Conservation (phyloP, 2,329 filamentous ascomycete genomes). For the Didymella lethalis region DNA sequence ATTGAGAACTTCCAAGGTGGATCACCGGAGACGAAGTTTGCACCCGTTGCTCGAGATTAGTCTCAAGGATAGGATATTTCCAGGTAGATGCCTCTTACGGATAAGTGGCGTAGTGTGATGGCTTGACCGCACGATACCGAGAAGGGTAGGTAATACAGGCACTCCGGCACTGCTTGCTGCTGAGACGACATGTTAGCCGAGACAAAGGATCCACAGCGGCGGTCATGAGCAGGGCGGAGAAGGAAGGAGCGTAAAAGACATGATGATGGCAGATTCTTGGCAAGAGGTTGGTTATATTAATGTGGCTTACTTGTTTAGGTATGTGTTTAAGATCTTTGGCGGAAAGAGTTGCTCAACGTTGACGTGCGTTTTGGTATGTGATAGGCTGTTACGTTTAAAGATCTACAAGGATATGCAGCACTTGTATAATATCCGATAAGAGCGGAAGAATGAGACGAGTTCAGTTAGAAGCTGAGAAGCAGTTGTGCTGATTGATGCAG, state of each 20-base stretch:
- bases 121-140: conserved; percentile 37
- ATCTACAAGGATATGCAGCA: conserved; percentile 29
- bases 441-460: conserved; percentile 18
- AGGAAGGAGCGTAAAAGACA: conserved; percentile 19
- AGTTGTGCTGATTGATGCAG: conserved; percentile 26
- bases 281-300: conserved; percentile 42
- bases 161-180: conserved; percentile 18
- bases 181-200: conserved; percentile 36
- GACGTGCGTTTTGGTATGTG: conserved; percentile 7
- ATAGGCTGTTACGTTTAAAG: not conserved
- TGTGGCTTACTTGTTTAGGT: conserved; percentile 44
- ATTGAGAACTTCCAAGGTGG: conserved; percentile 17
- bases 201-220: conserved; percentile 14
- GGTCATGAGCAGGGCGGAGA: conserved; percentile 20
- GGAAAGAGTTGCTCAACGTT: conserved; percentile 20
- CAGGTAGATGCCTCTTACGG: conserved; percentile 29
- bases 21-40: conserved; percentile 25
- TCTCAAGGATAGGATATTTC: conserved; percentile 21
- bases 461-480: conserved; percentile 15
- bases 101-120: conserved; percentile 37
- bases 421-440: conserved; percentile 26
- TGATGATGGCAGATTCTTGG: conserved; percentile 35
- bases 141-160: conserved; percentile 43
- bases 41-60: conserved; percentile 47
- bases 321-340: conserved; percentile 5